phyloP scores from a whole-genome alignment of 768 basidiomycete genomes.

The Tulasnella calospora region DNA sequence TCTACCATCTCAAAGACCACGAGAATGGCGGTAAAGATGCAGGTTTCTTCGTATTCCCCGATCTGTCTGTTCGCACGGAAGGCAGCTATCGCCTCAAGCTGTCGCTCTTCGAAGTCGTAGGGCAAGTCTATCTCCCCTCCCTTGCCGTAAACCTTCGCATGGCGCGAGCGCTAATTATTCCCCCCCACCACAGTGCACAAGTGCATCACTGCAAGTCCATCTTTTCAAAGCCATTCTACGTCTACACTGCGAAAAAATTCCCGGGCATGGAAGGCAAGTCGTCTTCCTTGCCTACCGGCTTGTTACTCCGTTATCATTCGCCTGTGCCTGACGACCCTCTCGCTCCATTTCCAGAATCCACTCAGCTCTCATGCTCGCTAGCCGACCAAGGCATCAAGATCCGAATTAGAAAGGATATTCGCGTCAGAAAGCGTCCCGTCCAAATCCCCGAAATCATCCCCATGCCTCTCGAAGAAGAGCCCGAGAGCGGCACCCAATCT shows the following conservation, averaged over 20 bases:
- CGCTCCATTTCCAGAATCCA: conserved; percentile 59
- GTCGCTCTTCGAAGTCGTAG: conserved; percentile 83
- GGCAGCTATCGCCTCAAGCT: conserved; percentile 79
- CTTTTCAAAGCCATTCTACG: conserved; percentile 84
- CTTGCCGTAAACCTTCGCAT: conserved; percentile 14
- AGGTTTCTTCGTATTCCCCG: conserved; percentile 95
- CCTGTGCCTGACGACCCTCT: conserved; percentile 19
- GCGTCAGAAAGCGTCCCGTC: conserved; percentile 55
- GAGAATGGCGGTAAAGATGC: conserved; percentile 63
- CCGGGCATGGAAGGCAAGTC: conserved; percentile 87
- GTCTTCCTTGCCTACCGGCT: background rate
- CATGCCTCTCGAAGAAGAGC: conserved; percentile 32
- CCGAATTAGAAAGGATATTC: conserved; percentile 85
- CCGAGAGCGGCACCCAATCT: conserved; percentile 31
- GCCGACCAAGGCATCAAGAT: conserved; percentile 98
- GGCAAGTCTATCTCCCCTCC: conserved; percentile 48
- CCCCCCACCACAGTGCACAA: conserved; percentile 50
- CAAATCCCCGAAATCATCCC: conserved; percentile 36
- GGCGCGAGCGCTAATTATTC: conserved; percentile 4
- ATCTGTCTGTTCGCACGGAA: conserved; percentile 86
- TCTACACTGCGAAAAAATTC: conserved; percentile 94
- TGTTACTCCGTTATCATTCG: conserved; percentile 15
- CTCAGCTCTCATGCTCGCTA: conserved; percentile 78
- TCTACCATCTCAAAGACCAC: conserved; percentile 81
- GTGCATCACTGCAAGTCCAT: conserved; percentile 89